Conservation (phyloP, 371 early-diverging fungal genomes). For the Umbelopsis sp. region DNA sequence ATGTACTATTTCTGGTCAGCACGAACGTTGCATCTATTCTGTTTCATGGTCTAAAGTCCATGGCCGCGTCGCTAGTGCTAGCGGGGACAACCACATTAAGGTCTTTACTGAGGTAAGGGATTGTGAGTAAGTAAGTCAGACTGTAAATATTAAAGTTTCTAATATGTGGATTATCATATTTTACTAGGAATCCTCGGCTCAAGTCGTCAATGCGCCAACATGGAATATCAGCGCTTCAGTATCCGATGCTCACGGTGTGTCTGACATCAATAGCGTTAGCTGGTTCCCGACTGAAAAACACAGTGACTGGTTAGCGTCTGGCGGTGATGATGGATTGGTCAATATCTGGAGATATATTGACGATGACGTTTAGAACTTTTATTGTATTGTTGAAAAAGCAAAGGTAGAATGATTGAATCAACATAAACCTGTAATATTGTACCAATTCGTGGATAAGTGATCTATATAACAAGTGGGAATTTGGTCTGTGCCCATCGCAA, state of each 20-base stretch:
- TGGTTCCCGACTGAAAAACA: conserved; percentile 79
- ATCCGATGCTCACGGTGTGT: conserved; percentile 75
- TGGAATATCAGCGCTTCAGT: conserved; percentile 47
- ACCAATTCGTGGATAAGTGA: background rate
- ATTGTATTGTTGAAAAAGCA: conserved; percentile 13
- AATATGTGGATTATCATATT: background rate
- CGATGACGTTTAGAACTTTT: conserved; percentile 26
- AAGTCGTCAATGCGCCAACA: conserved; percentile 20
- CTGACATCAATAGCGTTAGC: conserved; percentile 86
- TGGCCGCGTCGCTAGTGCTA: conserved; percentile 76
- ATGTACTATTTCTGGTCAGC: conserved; percentile 66
- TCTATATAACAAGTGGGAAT: background rate
- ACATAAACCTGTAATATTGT: conserved; percentile 8
- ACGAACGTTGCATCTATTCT: conserved; percentile 85
- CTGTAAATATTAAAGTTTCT: background rate
- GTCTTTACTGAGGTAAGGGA: conserved; percentile 57
- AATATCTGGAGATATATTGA: conserved; percentile 70
- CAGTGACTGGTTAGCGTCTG: conserved; percentile 75
- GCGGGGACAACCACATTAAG: conserved; percentile 83
- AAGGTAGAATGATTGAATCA: conserved; percentile 14
- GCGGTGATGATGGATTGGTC: conserved; percentile 88
- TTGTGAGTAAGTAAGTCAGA: conserved; percentile 27
- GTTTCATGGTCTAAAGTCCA: conserved; percentile 87
- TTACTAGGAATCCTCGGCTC: background rate
- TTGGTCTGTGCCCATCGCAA: background rate